Conservation (phyloP, 257 asterid genomes). For the Fraxinus pennsylvanica region DNA sequence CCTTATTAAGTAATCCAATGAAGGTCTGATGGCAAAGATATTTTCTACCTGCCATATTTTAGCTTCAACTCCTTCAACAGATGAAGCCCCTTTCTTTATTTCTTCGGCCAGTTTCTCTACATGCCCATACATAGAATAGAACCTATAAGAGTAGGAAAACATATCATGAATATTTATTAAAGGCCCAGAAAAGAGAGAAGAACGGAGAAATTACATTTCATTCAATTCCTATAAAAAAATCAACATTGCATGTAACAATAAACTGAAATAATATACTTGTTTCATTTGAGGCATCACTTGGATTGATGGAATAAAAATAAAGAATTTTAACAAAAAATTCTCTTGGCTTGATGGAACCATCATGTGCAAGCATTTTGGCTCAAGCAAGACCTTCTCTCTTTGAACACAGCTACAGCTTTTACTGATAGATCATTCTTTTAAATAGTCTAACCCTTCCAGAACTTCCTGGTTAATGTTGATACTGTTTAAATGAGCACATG, state of each 20-base stretch:
- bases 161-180: conserved; percentile 7
- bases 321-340: background rate
- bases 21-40: conserved; percentile 11
- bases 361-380: too few relatives aligned
- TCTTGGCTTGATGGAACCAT: too few relatives aligned
- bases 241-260: background rate
- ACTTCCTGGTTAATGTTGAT: too few relatives aligned
- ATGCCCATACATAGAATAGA: conserved; percentile 80
- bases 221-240: conserved; percentile 1
- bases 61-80: conserved; percentile 82
- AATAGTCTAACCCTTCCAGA: background rate
- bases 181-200: background rate
- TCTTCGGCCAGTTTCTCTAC: conserved; percentile 81
- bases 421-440: background rate
- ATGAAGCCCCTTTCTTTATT: conserved; percentile 72
- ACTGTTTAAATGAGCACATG: too few relatives aligned
- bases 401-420: background rate
- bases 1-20: background rate
- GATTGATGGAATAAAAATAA: background rate
- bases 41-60: conserved; percentile 70
- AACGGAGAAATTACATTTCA: background rate
- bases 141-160: conserved; percentile 36
- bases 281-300: background rate
- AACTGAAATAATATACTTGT: background rate
- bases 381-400: background rate